Conservation (phyloP, 1,284 basidiomycete genomes). For the Boletus austroedulis region DNA sequence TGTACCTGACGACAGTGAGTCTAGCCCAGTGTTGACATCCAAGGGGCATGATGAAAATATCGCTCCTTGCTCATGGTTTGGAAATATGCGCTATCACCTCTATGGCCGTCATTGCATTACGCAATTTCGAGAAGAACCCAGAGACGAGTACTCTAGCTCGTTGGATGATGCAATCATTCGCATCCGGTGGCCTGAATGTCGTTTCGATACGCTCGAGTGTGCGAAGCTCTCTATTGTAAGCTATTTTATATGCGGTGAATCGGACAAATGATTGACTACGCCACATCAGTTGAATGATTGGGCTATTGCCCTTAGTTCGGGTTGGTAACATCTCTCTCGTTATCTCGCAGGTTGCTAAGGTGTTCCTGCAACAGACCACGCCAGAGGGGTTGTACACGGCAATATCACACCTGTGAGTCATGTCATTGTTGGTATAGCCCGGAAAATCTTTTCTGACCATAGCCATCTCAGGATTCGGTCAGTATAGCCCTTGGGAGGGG, state of each 20-base stretch:
- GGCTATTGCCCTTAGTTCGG: background rate
- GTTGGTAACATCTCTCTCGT: background rate
- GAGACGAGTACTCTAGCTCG: no score
- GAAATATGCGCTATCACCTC: no score
- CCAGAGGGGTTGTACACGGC: slow-evolving; percentile 1
- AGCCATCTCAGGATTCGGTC: slow-evolving; percentile 3
- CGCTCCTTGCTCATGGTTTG: no score
- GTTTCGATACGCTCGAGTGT: background rate
- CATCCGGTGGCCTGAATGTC: background rate
- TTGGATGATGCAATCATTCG: background rate
- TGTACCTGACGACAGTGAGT: background rate
- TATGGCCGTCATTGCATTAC: no score
- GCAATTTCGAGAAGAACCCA: no score
- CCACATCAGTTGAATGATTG: slow-evolving; percentile 5
- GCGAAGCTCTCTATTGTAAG: slow-evolving; percentile 3
- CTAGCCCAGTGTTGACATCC: background rate
- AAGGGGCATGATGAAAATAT: no score
- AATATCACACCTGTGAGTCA: slow-evolving; percentile 9
- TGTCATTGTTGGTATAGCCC: background rate
- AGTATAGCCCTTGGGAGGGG: slow-evolving; percentile 2
- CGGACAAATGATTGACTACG: background rate
- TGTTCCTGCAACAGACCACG: background rate
- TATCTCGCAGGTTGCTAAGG: background rate
- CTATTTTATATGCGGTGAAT: background rate
- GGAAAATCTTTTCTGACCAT: background rate